A percentile compares a stretch with the other conserved stretches of the same genome.
These are phyloP conservation scores for Penicillium sp. DNA, from an alignment of 2,329 filamentous ascomycete species.

Conservation along the genomic window DNA sequence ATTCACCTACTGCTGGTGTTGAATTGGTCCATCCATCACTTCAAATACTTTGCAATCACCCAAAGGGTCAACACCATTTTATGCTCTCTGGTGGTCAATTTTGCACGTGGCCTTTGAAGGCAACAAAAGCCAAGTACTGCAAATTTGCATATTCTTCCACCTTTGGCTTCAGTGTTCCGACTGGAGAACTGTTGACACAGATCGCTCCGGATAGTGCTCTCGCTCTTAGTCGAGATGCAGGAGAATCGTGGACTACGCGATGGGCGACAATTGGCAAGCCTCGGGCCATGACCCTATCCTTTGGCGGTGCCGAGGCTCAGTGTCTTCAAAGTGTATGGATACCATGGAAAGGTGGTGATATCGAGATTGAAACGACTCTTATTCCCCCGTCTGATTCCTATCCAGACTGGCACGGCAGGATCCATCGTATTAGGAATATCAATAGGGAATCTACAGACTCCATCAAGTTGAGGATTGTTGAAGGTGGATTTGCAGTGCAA, in stretches of 20 bases:
- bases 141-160: slow-evolving; percentile 56
- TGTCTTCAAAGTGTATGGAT: slow-evolving; percentile 10
- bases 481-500: slow-evolving; percentile 8
- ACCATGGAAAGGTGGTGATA: slow-evolving; percentile 13
- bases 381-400: slow-evolving; percentile 8
- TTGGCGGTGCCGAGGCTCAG: background rate
- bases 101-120: slow-evolving; percentile 45
- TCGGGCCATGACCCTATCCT: background rate
- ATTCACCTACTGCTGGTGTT: background rate
- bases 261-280: slow-evolving; percentile 30
- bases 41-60: slow-evolving; percentile 51
- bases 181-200: slow-evolving; percentile 36
- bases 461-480: background rate
- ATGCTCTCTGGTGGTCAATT: slow-evolving; percentile 47
- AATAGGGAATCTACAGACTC: background rate
- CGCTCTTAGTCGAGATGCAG: slow-evolving; percentile 40
- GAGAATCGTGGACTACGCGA: slow-evolving; percentile 43
- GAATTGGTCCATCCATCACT: slow-evolving; percentile 33
- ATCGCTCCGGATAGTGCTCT: slow-evolving; percentile 46
- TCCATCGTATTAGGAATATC: slow-evolving; percentile 10
- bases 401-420: slow-evolving; percentile 20
- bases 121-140: slow-evolving; percentile 50
- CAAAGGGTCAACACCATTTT: slow-evolving; percentile 45
- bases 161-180: slow-evolving; percentile 51
- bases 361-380: slow-evolving; percentile 12